Base-by-base conservation (phyloP, 106 monocot species). In the Dendrobium nobile region DNA sequence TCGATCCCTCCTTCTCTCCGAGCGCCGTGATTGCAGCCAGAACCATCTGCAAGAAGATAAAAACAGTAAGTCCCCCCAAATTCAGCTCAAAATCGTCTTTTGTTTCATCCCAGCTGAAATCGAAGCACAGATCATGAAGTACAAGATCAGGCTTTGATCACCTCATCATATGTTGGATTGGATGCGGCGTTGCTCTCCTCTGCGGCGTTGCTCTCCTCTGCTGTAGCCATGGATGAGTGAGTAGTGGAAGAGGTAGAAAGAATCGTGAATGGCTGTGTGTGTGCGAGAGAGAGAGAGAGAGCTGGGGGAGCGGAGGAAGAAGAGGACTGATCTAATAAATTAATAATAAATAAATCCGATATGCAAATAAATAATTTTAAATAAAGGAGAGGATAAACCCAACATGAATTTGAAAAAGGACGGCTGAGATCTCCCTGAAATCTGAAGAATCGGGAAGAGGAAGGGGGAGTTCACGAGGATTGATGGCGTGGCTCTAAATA, bases 1-100 rank as follows among this genome's bases (percentile, higher is more conserved):
- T 91, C 79, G 93, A 88, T 10, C 95, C 95, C 19, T 43, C 80
- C 73, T 88, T 82, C 56, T 93, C 91, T 78, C 87, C 76, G 51
- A 96, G 85, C 15, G 84, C 82, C 7, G 73, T 78, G 45, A 96
- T 85, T 26, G 95, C 95, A 4, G 59, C 81, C 75, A 92, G 47
- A 77, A 96, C 94, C 93, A 93, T 86, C 96, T 96, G 85, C 75
- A 59, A 10, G 13, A 54, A 5, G 68, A 31, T 51, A 45, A 55
- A 8, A 41, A 17, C 58, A 77, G 45, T 18, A 45, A 45, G 45
- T 7, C 0, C 9, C 0, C 3, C 9, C 27, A 72, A 42, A 72
- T 4, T 70, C 7, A 47, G 28, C 28, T 56, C 56, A 41, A 78
- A 26, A 56, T 27, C 56, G 54, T 37, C 37, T 10, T 7, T 31